Percentiles rank a stretch among this genome's conserved stretches.
Evolutionary conservation across 148 eudicot species (phyloP).

Genomic region (Rhododendron mucronatum): DNA sequence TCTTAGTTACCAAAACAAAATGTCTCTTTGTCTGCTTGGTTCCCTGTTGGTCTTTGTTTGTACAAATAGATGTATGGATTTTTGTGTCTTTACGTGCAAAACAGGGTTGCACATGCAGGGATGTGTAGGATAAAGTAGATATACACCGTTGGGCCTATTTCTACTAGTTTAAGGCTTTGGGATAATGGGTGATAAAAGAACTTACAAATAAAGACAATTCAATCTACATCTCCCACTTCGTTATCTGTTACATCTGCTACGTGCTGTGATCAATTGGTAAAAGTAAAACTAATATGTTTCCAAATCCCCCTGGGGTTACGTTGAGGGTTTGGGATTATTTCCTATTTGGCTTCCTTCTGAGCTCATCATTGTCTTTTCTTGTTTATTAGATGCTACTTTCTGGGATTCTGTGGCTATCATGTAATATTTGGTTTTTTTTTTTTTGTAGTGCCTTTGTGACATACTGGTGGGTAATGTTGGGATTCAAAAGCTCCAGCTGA

Average conservation of each 20-base stretch:
- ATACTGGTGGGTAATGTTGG: slow-evolving; percentile 66
- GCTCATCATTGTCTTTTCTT: not conserved
- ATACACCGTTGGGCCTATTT: not conserved
- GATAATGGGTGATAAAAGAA: not conserved
- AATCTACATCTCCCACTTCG: not conserved
- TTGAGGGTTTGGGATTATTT: not conserved
- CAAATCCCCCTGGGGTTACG: not conserved
- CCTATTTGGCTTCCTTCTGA: not conserved
- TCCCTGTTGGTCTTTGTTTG: not conserved
- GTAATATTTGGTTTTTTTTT: slow-evolving; percentile 2
- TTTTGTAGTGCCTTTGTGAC: slow-evolving; percentile 55
- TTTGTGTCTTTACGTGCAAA: not conserved
- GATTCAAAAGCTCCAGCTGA: slow-evolving; percentile 81
- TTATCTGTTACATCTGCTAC: not conserved
- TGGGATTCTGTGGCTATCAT: not conserved
- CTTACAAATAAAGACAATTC: not conserved
- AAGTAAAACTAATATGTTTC: not conserved
- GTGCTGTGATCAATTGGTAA: not conserved
- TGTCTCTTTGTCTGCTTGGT: not conserved
- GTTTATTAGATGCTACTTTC: not conserved
- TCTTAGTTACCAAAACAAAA: not conserved
- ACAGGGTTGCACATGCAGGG: not conserved
- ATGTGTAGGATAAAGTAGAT: not conserved
- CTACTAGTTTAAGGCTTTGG: not conserved
- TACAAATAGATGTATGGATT: not conserved